Evolutionary conservation across 345 rosid species (phyloP).

Genomic region (Gossypioides kirkii): DNA sequence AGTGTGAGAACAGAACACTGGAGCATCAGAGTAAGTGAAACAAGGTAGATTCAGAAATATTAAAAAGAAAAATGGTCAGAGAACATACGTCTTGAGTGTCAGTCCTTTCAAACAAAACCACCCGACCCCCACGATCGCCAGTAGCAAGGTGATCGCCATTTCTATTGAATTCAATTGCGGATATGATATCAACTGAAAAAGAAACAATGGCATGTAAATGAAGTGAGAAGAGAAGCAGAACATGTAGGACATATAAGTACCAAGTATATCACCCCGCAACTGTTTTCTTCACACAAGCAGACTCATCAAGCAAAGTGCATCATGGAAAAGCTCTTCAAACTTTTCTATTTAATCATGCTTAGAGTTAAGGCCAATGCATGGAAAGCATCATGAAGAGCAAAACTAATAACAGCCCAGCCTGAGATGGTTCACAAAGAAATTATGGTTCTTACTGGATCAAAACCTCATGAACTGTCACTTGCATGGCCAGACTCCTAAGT

Average conservation of each 20-base stretch:
- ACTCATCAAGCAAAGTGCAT: background rate
- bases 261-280: background rate
- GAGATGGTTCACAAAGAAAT: background rate
- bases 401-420: background rate
- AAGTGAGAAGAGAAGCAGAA: background rate
- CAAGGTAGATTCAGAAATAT: background rate
- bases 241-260: background rate
- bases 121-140: slow-evolving; percentile 99
- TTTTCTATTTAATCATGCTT: background rate
- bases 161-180: slow-evolving; percentile 97
- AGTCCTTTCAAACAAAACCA: slow-evolving; percentile 95
- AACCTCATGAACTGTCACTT: background rate
- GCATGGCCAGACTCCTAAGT: background rate
- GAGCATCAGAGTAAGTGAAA: background rate
- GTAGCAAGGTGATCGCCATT: slow-evolving; percentile 97
- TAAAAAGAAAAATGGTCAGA: background rate
- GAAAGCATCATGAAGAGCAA: background rate
- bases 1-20: background rate
- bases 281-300: background rate
- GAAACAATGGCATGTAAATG: slow-evolving; percentile 13
- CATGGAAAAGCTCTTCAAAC: background rate
- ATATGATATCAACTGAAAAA: slow-evolving; percentile 90
- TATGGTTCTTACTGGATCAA: no score
- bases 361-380: background rate
- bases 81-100: slow-evolving; percentile 59